Evolutionary conservation across 306 rosid species (phyloP).

Genomic region (Casuarina cunninghamiana): DNA sequence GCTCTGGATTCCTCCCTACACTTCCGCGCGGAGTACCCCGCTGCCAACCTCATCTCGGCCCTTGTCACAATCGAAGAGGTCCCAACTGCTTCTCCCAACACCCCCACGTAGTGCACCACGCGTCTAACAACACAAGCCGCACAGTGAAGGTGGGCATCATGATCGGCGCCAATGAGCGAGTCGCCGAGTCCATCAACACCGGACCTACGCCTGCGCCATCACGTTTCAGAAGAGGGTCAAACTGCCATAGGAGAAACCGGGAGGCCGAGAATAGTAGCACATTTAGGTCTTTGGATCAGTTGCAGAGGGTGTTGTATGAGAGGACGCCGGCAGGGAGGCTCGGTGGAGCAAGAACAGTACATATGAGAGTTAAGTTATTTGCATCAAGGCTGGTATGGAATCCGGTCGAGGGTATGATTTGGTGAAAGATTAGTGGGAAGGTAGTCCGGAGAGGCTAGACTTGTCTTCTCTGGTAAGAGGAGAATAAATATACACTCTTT

Average conservation of each 20-base stretch:
- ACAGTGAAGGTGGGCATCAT: slow-evolving; percentile 74
- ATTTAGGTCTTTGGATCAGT: no score
- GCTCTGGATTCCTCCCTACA: slow-evolving; percentile 85
- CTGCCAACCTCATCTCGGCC: slow-evolving; percentile 59
- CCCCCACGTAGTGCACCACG: slow-evolving; percentile 66
- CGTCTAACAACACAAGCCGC: slow-evolving; percentile 24
- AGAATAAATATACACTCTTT: no score
- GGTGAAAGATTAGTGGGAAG: no score
- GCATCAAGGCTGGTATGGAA: no score
- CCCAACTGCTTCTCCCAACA: slow-evolving; percentile 33
- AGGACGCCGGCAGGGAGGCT: no score
- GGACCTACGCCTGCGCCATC: slow-evolving; percentile 77
- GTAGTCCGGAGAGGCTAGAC: no score
- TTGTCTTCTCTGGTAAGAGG: no score
- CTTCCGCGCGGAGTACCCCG: slow-evolving; percentile 60
- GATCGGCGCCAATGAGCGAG: slow-evolving; percentile 80
- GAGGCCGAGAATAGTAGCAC: no score
- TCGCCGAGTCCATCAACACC: slow-evolving; percentile 72
- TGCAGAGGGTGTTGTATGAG: no score
- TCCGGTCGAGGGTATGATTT: no score
- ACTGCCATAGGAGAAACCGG: slow-evolving; percentile 75
- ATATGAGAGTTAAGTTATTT: no score
- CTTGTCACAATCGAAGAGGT: slow-evolving; percentile 61
- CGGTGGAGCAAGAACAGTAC: no score
- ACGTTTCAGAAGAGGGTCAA: slow-evolving; percentile 86